These are phyloP conservation scores for Suhomyces vadensis DNA, from an alignment of 805 yeast species.

Conservation along the genomic window DNA sequence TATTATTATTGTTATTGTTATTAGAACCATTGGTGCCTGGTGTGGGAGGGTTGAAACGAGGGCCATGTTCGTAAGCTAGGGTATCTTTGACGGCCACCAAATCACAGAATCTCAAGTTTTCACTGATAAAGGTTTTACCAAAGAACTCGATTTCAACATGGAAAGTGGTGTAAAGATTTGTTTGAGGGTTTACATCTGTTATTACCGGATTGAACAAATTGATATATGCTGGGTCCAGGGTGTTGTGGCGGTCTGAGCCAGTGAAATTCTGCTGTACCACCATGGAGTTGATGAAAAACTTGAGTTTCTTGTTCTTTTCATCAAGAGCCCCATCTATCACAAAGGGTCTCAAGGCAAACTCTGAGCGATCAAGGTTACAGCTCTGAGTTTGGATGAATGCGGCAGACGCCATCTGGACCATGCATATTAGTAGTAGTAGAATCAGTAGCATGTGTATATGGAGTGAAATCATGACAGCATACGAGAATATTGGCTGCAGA, in stretches of 20 bases:
- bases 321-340: conserved; percentile 40
- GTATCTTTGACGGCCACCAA: conserved; percentile 39
- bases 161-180: conserved; percentile 51
- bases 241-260: background rate
- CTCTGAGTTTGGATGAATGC: background rate
- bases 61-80: conserved; percentile 23
- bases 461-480: background rate
- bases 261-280: conserved; percentile 15
- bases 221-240: conserved; percentile 1
- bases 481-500: background rate
- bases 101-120: conserved; percentile 47
- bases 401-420: conserved; percentile 1
- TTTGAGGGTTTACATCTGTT: conserved; percentile 44
- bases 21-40: background rate
- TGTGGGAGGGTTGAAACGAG: conserved; percentile 21
- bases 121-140: conserved; percentile 42
- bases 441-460: background rate
- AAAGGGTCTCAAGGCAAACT: conserved; percentile 21
- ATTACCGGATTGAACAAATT: conserved; percentile 22
- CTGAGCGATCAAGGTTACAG: background rate
- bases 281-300: conserved; percentile 37
- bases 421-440: background rate
- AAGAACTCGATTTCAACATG: conserved; percentile 46
- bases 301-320: conserved; percentile 25
- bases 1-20: background rate